Conservation (phyloP, 768 basidiomycete species). For the Trametes punicea region DNA sequence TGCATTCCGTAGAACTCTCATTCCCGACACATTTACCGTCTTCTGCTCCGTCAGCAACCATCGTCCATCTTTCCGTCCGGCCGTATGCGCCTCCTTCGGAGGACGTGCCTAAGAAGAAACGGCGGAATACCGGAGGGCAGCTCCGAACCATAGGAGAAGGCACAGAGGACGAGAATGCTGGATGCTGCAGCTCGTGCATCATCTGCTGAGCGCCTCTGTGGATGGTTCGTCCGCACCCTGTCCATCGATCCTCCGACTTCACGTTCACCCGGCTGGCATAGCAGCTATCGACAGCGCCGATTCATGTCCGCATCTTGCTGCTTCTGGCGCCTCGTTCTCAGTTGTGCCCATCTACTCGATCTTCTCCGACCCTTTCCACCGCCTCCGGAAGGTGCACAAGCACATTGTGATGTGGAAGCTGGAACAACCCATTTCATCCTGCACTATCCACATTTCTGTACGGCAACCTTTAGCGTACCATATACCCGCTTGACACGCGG, state of each 20-base stretch:
- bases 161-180: slow-evolving; percentile 25
- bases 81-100: slow-evolving; percentile 52
- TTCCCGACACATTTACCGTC: slow-evolving; percentile 32
- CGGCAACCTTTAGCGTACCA: slow-evolving; percentile 14
- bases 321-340: neutral
- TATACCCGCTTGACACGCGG: slow-evolving; percentile 11
- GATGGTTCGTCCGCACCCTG: neutral
- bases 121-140: slow-evolving; percentile 25
- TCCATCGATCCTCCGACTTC: neutral
- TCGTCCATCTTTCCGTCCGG: slow-evolving; percentile 74
- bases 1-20: slow-evolving; percentile 25
- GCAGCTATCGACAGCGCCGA: neutral
- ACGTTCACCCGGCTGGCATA: neutral
- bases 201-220: slow-evolving; percentile 32
- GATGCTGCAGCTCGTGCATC: slow-evolving; percentile 39
- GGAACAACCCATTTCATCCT: neutral
- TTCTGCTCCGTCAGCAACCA: slow-evolving; percentile 44
- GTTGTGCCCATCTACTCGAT: too few species aligned
- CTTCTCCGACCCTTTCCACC: neutral
- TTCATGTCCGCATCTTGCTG: neutral
- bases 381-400: neutral
- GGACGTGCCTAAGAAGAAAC: slow-evolving; percentile 50
- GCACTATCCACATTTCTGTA: neutral
- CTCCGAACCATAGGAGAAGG: slow-evolving; percentile 17
- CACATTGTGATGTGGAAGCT: neutral